These are phyloP conservation scores for Neurospora discreta DNA, from an alignment of 495 filamentous ascomycete genomes.

Conservation along the genomic window DNA sequence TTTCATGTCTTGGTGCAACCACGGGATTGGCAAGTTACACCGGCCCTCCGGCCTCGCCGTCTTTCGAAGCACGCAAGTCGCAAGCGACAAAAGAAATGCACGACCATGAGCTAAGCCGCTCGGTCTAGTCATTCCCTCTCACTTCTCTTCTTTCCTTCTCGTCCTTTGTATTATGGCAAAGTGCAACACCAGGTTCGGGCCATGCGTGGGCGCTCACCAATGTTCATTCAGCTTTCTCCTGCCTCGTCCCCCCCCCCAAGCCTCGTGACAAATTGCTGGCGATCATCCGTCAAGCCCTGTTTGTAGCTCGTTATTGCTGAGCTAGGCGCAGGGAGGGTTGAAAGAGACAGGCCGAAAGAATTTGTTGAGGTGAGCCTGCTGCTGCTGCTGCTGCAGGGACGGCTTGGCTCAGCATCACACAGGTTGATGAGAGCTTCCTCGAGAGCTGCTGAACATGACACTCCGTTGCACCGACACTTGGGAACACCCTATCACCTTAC, in stretches of 20 bases:
- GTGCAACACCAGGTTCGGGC: not conserved
- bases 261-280: not conserved
- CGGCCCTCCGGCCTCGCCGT: slow-evolving; percentile 14
- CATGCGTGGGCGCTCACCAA: not conserved
- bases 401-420: not conserved
- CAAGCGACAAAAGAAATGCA: not conserved
- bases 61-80: not conserved
- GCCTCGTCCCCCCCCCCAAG: not conserved
- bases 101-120: not conserved
- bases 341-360: not conserved
- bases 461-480: not conserved
- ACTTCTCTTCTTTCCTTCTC: not conserved
- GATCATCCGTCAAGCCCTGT: not conserved
- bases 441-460: not conserved
- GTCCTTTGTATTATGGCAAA: not conserved
- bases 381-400: not conserved
- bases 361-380: not conserved
- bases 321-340: not conserved
- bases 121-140: not conserved
- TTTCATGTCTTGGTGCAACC: slow-evolving; percentile 1
- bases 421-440: not conserved
- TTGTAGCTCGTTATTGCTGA: not conserved
- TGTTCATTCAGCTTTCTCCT: not conserved
- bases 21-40: slow-evolving; percentile 4
- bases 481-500: not conserved